A percentile compares a stretch with the other conserved stretches of the same genome.
Evolutionary conservation across 108 stramenopile genomes (phyloP).

Genomic region (Schizochytrium sp.): DNA sequence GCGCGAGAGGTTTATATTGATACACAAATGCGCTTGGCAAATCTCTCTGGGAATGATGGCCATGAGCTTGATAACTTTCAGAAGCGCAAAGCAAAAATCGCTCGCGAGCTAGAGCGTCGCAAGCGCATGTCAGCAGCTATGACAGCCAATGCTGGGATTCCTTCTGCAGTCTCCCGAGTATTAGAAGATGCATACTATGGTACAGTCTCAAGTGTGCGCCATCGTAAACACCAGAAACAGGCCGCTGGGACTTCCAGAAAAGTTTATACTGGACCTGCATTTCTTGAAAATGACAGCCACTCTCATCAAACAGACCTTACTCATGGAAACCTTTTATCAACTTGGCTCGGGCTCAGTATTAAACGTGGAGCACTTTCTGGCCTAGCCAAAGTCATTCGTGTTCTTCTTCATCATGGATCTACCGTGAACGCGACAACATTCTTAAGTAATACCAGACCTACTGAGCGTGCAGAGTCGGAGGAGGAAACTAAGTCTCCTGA

Average conservation of each 20-base stretch:
- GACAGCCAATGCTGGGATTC: constrained; percentile 14
- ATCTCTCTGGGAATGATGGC: not conserved
- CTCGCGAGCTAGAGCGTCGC: not conserved
- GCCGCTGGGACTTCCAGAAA: not conserved
- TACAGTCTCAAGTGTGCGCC: not conserved
- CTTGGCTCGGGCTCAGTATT: constrained; percentile 43
- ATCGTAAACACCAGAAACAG: not conserved
- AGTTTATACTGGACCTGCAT: too few species aligned
- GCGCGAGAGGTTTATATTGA: constrained; percentile 54
- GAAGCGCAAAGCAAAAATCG: constrained; percentile 38
- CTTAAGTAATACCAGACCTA: not conserved
- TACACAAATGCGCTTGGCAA: not conserved
- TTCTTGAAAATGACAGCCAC: not conserved
- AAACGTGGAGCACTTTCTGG: constrained; percentile 45
- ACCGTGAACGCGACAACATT: not conserved
- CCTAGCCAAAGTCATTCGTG: not conserved
- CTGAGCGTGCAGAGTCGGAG: not conserved
- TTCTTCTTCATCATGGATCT: not conserved
- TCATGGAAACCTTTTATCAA: not conserved
- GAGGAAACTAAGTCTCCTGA: not conserved
- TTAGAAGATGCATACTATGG: constrained; percentile 20
- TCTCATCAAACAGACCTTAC: not conserved
- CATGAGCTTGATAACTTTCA: not conserved
- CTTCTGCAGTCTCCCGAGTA: constrained; percentile 7
- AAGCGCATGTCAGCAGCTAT: not conserved